phyloP scores from a whole-genome alignment of 176 grass and related monocot species.

The Eremochloa ophiuroides region DNA sequence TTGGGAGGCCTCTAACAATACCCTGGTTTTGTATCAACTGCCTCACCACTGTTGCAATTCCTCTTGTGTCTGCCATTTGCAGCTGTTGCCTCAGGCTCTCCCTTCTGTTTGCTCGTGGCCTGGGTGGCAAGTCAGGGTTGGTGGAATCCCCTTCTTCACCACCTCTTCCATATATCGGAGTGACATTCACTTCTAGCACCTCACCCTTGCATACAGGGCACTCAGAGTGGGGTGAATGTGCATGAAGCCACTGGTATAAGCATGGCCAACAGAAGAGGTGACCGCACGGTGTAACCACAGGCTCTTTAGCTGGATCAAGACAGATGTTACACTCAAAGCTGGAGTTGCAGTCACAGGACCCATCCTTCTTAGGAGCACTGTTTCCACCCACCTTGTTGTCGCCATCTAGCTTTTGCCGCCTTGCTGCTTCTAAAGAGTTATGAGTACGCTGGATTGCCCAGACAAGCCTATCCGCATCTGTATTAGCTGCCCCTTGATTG shows the following conservation, averaged over 20 bases:
- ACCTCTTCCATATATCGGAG: slow-evolving; percentile 86
- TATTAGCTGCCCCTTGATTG: slow-evolving; percentile 20
- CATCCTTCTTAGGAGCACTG: slow-evolving; percentile 39
- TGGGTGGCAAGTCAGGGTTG: slow-evolving; percentile 55
- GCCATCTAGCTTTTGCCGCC: slow-evolving; percentile 35
- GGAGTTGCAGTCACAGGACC: slow-evolving; percentile 34
- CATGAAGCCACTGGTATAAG: slow-evolving; percentile 77
- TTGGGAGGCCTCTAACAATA: slow-evolving; percentile 26
- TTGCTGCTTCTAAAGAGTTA: slow-evolving; percentile 41
- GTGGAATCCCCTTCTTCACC: slow-evolving; percentile 18
- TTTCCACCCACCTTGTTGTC: slow-evolving; percentile 32
- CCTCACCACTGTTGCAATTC: slow-evolving; percentile 41
- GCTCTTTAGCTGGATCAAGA: slow-evolving; percentile 70
- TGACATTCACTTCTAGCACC: slow-evolving; percentile 64
- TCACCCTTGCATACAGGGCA: slow-evolving; percentile 93
- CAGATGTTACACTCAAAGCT: slow-evolving; percentile 95
- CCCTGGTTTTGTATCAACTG: slow-evolving; percentile 43
- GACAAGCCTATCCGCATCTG: slow-evolving; percentile 49
- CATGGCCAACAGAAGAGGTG: slow-evolving; percentile 97
- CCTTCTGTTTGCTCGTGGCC: slow-evolving; percentile 49
- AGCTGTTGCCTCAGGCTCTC: slow-evolving; percentile 63
- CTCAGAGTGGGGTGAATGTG: slow-evolving; percentile 50
- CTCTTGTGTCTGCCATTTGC: slow-evolving; percentile 34
- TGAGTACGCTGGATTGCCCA: slow-evolving; percentile 54
- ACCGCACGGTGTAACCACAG: slow-evolving; percentile 83